Conservation (phyloP, 768 basidiomycete species). For the Erythrobasidium yunnanense region DNA sequence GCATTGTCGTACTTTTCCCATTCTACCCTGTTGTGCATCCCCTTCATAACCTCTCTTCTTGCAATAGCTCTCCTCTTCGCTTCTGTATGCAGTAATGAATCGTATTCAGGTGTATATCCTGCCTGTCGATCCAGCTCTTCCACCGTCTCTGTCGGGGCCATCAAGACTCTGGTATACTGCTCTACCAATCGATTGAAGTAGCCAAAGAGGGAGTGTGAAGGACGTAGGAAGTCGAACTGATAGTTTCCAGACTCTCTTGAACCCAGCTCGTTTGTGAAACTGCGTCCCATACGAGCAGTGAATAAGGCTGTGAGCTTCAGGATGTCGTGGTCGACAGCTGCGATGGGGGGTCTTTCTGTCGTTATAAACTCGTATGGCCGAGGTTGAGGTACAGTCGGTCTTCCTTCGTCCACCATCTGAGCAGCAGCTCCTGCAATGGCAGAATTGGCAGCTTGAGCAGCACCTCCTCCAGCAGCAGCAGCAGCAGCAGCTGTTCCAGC, state of each 20-base stretch:
- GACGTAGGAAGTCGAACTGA: conserved; percentile 94
- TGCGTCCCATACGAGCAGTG: conserved; percentile 77
- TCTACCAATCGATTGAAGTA: conserved; percentile 97
- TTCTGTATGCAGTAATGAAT: conserved; percentile 10
- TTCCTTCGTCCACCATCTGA: conserved; percentile 57
- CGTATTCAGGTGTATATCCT: conserved; percentile 47
- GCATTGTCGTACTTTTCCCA: conserved; percentile 79
- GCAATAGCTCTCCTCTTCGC: conserved; percentile 25
- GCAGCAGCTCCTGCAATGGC: conserved; percentile 27
- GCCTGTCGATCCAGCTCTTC: conserved; percentile 58
- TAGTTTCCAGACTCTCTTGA: conserved; percentile 84
- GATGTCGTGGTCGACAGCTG: conserved; percentile 82
- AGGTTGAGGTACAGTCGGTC: conserved; percentile 47
- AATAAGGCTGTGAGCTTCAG: conserved; percentile 94
- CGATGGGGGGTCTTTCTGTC: conserved; percentile 68
- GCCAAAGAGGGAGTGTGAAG: conserved; percentile 87
- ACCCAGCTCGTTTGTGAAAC: conserved; percentile 74
- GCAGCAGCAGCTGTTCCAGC: neutral
- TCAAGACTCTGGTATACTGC: conserved; percentile 81
- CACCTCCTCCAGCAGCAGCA: neutral
- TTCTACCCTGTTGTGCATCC: conserved; percentile 64
- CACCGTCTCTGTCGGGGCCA: conserved; percentile 66
- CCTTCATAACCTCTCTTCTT: conserved; percentile 66
- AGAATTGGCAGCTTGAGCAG: conserved; percentile 5
- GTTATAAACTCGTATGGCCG: conserved; percentile 70